phyloP scores from a whole-genome alignment of 345 rosid species.

The Chamaenerion angustifolium region DNA sequence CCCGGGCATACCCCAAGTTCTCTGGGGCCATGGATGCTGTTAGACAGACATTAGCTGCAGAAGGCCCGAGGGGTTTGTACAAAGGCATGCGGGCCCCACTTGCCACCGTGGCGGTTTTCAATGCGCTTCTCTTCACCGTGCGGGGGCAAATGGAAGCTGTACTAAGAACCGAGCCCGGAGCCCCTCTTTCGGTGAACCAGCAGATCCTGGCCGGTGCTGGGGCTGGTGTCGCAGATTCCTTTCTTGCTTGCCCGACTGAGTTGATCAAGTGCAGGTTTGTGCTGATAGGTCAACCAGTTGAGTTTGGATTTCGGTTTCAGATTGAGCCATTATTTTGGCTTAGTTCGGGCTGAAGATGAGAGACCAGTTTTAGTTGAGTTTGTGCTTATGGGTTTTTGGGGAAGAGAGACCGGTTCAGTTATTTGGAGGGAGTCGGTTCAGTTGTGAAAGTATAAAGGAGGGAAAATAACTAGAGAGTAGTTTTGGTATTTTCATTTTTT shows the following conservation, averaged over 20 bases:
- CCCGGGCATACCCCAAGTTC: slow-evolving; percentile 73
- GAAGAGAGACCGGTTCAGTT: too few species aligned
- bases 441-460: too few species aligned
- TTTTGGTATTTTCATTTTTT: too few species aligned
- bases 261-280: slow-evolving; percentile 95
- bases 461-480: too few species aligned
- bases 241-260: slow-evolving; percentile 96
- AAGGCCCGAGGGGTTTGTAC: slow-evolving; percentile 87
- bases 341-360: too few species aligned
- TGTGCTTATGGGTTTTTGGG: too few species aligned
- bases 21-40: slow-evolving; percentile 74
- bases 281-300: too few species aligned
- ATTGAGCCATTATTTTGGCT: too few species aligned
- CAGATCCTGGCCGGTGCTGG: slow-evolving; percentile 78
- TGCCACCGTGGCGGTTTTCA: slow-evolving; percentile 95
- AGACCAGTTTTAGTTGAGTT: too few species aligned
- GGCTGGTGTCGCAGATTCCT: slow-evolving; percentile 93
- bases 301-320: too few species aligned
- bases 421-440: too few species aligned
- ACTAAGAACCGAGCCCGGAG: slow-evolving; percentile 77
- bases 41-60: too few species aligned
- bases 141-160: slow-evolving; percentile 90
- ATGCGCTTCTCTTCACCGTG: slow-evolving; percentile 82
- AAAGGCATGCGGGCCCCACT: slow-evolving; percentile 99
- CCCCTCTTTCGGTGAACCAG: slow-evolving; percentile 59